Evolutionary conservation across 805 yeast species (phyloP).

Genomic region (Schwanniomyces occidentalis): DNA sequence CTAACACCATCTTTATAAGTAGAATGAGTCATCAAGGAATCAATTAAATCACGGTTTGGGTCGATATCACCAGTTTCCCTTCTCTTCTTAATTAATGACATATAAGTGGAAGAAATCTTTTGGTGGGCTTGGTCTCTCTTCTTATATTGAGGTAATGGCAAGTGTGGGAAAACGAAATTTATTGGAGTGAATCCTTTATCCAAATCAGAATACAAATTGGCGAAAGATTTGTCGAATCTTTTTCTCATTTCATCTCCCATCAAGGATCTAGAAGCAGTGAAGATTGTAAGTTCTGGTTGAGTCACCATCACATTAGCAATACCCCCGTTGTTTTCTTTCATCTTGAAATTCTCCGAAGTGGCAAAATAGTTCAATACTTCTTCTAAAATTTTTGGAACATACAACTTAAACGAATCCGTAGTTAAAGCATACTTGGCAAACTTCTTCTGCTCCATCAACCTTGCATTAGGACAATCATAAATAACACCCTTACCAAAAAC

Average conservation of each 20-base stretch:
- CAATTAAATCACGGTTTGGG: conserved; percentile 85
- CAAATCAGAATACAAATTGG: conserved; percentile 81
- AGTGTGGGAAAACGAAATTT: conserved; percentile 91
- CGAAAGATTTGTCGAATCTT: conserved; percentile 79
- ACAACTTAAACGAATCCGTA: conserved; percentile 74
- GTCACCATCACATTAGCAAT: conserved; percentile 69
- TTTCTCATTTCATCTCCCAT: conserved; percentile 90
- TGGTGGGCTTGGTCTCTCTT: conserved; percentile 87
- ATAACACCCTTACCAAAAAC: conserved; percentile 97
- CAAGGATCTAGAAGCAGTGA: conserved; percentile 91
- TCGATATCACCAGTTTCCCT: conserved; percentile 70
- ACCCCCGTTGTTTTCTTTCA: conserved; percentile 41
- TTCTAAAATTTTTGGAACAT: conserved; percentile 84
- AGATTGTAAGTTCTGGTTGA: conserved; percentile 94
- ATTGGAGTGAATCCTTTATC: conserved; percentile 97
- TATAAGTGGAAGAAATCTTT: conserved; percentile 76
- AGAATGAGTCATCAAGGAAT: conserved; percentile 76
- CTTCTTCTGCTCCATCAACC: conserved; percentile 97
- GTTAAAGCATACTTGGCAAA: conserved; percentile 90
- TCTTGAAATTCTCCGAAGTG: conserved; percentile 49
- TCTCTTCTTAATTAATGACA: conserved; percentile 74
- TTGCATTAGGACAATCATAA: conserved; percentile 91
- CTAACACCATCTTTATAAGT: conserved; percentile 90
- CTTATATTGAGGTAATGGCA: conserved; percentile 84
- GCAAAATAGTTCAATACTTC: conserved; percentile 72